Evolutionary conservation across 1,284 basidiomycete species (phyloP).

Genomic region (Marasmius tenuissimus): DNA sequence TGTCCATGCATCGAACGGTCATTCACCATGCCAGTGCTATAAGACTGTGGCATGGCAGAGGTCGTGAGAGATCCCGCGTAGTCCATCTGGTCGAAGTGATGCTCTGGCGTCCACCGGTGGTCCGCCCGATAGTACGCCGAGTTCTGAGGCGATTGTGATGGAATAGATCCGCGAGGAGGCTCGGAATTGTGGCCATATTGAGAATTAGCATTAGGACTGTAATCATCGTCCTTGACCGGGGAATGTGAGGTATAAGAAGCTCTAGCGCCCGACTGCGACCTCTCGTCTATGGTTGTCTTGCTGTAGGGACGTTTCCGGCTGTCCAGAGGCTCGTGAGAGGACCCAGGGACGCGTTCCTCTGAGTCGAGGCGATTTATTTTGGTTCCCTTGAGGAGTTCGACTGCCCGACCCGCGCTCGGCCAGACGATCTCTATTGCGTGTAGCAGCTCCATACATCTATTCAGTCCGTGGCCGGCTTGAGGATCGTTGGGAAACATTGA

Average conservation of each 20-base stretch:
- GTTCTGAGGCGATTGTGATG: background rate
- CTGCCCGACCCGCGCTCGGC: constrained; percentile 75
- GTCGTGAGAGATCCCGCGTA: constrained; percentile 54
- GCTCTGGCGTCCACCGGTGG: constrained; percentile 51
- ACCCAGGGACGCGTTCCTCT: constrained; percentile 15
- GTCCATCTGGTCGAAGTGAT: constrained; percentile 27
- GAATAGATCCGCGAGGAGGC: background rate
- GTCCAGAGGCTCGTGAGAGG: constrained; percentile 18
- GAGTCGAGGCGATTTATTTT: constrained; percentile 43
- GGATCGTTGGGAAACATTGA: constrained; percentile 64
- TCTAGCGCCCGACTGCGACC: constrained; percentile 25
- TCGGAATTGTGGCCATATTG: background rate
- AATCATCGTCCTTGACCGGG: constrained; percentile 13
- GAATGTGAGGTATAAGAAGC: constrained; percentile 16
- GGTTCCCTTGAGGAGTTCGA: constrained; percentile 70
- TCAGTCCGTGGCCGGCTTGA: constrained; percentile 64
- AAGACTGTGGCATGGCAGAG: constrained; percentile 66
- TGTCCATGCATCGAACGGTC: constrained; percentile 25
- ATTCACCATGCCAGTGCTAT: constrained; percentile 66
- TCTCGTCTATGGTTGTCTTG: constrained; percentile 12
- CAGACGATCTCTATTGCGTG: constrained; percentile 71
- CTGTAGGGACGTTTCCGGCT: constrained; percentile 41
- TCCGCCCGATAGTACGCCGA: constrained; percentile 35
- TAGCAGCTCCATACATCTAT: constrained; percentile 69
- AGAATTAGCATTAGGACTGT: background rate